These are phyloP conservation scores for Blastobotrys capitulatus DNA, from an alignment of 1,139 yeast species.

Conservation along the genomic window DNA sequence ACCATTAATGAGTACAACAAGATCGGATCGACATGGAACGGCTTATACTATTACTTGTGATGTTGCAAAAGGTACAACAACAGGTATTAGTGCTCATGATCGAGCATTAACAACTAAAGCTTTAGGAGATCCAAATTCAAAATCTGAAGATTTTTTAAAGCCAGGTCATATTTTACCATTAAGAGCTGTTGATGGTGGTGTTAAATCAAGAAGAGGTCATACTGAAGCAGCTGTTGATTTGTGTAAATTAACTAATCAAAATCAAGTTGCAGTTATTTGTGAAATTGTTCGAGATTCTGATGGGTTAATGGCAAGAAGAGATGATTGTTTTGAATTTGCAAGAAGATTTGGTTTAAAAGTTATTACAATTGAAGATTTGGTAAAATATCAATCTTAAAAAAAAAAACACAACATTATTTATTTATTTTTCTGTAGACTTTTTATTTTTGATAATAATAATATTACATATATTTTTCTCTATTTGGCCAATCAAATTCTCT, in stretches of 20 bases:
- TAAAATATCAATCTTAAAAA: conserved; percentile 30
- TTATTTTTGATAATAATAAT: background rate
- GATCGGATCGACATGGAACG: conserved; percentile 81
- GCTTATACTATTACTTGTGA: conserved; percentile 96
- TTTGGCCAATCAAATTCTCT: conserved; percentile 72
- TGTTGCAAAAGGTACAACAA: conserved; percentile 75
- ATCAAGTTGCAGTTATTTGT: conserved; percentile 89
- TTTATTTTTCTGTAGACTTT: background rate
- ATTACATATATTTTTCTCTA: conserved; percentile 49
- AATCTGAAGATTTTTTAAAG: conserved; percentile 63
- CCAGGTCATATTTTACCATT: conserved; percentile 96
- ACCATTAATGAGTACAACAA: conserved; percentile 64
- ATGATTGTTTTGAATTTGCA: conserved; percentile 74
- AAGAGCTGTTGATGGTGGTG: conserved; percentile 84
- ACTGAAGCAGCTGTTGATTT: conserved; percentile 96
- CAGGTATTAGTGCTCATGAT: conserved; percentile 95
- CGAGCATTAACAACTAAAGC: conserved; percentile 75
- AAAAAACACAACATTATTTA: too few species aligned
- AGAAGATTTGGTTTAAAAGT: conserved; percentile 58
- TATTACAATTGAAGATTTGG: conserved; percentile 76
- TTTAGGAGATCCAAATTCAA: conserved; percentile 57
- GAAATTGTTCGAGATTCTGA: conserved; percentile 91
- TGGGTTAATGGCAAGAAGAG: conserved; percentile 92
- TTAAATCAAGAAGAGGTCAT: conserved; percentile 84
- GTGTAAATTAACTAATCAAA: conserved; percentile 67